These are phyloP conservation scores for Podila epicladia DNA, from an alignment of 192 early-diverging fungal genomes.

Conservation along the genomic window DNA sequence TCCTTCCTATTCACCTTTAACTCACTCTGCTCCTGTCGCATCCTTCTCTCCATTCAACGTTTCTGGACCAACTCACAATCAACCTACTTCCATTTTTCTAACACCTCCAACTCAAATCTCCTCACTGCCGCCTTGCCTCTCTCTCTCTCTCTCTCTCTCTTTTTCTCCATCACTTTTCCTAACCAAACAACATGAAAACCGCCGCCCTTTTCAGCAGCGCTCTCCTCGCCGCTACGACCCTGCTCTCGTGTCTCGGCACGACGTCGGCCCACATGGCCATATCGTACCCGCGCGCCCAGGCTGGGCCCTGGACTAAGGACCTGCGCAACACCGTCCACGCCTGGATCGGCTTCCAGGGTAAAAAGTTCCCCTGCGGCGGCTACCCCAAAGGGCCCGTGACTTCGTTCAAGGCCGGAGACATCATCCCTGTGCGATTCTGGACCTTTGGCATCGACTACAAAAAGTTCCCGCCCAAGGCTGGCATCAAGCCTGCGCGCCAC, in stretches of 20 bases:
- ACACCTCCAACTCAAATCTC: no score
- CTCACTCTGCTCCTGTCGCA: not conserved
- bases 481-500: slow-evolving; percentile 58
- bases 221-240: slow-evolving; percentile 12
- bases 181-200: slow-evolving; percentile 16
- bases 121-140: no score
- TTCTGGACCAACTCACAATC: not conserved
- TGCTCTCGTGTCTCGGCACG: slow-evolving; percentile 25
- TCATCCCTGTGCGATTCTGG: slow-evolving; percentile 59
- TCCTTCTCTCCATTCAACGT: not conserved
- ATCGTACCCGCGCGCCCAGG: slow-evolving; percentile 42
- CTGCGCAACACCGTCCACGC: slow-evolving; percentile 20
- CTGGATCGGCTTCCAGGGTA: slow-evolving; percentile 45
- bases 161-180: not conserved
- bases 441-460: slow-evolving; percentile 34
- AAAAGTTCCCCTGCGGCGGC: slow-evolving; percentile 52
- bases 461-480: slow-evolving; percentile 32
- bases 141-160: not conserved
- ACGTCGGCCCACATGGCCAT: slow-evolving; percentile 49
- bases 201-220: slow-evolving; percentile 13
- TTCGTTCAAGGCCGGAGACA: slow-evolving; percentile 56
- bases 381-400: slow-evolving; percentile 51
- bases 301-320: slow-evolving; percentile 45
- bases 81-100: no score
- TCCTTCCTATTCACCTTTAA: not conserved